Evolutionary conservation across 169 alveolate species (phyloP).

Genomic region (Plasmodium gaboni): DNA sequence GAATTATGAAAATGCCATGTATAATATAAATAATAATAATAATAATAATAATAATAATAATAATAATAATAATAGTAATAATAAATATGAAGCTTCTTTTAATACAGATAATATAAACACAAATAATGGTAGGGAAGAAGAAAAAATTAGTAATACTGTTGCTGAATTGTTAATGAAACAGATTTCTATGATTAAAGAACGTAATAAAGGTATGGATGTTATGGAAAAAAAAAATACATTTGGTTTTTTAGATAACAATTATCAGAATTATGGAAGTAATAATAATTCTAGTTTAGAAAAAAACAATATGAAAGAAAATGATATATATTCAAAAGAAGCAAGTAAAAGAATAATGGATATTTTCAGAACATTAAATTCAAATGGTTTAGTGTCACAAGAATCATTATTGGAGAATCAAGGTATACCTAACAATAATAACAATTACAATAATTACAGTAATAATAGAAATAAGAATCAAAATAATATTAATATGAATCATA

Average conservation of each 20-base stretch:
- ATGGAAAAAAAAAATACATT: conserved; percentile 1
- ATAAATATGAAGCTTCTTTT: not conserved
- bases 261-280: not conserved
- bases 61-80: not conserved
- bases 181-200: conserved; percentile 40
- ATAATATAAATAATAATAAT: not conserved
- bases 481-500: not conserved
- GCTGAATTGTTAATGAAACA: conserved; percentile 65
- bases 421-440: not conserved
- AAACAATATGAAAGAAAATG: conserved; percentile 12
- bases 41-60: too few relatives aligned
- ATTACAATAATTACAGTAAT: not conserved
- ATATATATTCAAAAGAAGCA: conserved; percentile 35
- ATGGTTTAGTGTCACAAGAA: conserved; percentile 6
- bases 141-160: conserved; percentile 41
- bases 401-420: not conserved
- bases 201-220: conserved; percentile 16
- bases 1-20: conserved; percentile 1
- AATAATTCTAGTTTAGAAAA: not conserved
- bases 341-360: conserved; percentile 52
- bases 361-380: conserved; percentile 15
- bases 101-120: not conserved
- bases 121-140: conserved; percentile 1
- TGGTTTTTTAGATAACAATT: conserved; percentile 12
- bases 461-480: not conserved